phyloP scores from a whole-genome alignment of 257 asterid genomes.

The Anisodus acutangulus region DNA sequence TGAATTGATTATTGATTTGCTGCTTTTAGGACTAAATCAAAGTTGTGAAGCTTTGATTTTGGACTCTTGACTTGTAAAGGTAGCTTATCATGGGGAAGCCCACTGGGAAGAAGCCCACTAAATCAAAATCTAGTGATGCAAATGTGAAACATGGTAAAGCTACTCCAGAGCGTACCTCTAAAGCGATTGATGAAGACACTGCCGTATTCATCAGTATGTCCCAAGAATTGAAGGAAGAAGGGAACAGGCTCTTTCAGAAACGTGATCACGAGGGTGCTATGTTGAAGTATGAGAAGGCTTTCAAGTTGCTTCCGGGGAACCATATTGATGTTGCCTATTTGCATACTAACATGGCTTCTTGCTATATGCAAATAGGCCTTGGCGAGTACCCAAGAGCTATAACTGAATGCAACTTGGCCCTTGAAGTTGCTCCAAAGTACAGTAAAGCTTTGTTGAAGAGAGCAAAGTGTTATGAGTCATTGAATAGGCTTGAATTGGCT shows the following conservation, averaged over 20 bases:
- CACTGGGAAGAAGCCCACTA: conserved; percentile 59
- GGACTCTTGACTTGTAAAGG: conserved; percentile 1
- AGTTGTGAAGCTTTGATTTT: conserved; percentile 30
- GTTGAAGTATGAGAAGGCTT: conserved; percentile 89
- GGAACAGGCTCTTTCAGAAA: conserved; percentile 69
- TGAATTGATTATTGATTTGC: conserved; percentile 10
- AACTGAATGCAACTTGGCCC: conserved; percentile 83
- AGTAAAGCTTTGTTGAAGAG: conserved; percentile 85
- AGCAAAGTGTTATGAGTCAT: conserved; percentile 76
- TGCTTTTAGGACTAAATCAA: conserved; percentile 32
- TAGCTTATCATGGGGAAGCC: conserved; percentile 79
- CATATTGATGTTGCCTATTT: conserved; percentile 84
- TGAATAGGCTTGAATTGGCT: conserved; percentile 81
- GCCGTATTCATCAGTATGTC: conserved; percentile 89
- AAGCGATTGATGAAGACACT: conserved; percentile 86
- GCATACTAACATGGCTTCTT: conserved; percentile 85
- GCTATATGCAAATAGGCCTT: conserved; percentile 89
- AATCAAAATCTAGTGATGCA: conserved; percentile 50
- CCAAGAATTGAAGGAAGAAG: conserved; percentile 89
- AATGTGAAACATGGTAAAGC: conserved; percentile 52
- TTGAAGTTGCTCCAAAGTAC: conserved; percentile 83
- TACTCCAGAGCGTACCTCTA: conserved; percentile 54
- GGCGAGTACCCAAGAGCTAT: conserved; percentile 94
- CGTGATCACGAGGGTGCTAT: conserved; percentile 91
- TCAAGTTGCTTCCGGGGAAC: conserved; percentile 69